Conservation (phyloP, 1,284 basidiomycete genomes). For the Phylloboletellus chloephorus region DNA sequence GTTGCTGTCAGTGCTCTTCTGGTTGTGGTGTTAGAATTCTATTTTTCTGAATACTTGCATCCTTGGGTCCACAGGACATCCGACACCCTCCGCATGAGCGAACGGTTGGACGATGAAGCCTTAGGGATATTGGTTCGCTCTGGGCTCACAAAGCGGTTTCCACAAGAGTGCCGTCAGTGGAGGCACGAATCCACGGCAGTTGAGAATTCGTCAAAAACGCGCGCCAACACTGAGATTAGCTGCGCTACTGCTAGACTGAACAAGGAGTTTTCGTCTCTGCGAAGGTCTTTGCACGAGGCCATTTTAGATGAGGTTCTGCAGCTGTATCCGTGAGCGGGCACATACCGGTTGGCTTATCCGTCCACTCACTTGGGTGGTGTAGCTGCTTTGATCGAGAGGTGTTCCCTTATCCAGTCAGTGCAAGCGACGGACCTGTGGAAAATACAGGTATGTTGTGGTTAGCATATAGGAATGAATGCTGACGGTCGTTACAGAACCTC, state of each 20-base stretch:
- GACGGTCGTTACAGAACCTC: conserved; percentile 10
- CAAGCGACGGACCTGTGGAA: not conserved
- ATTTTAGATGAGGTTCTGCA: conserved; percentile 18
- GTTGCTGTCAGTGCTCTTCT: conserved; percentile 14
- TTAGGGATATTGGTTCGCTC: conserved; percentile 28
- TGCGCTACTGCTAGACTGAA: conserved; percentile 1
- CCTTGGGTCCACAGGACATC: conserved; percentile 16
- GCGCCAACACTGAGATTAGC: not conserved
- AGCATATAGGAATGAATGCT: not conserved
- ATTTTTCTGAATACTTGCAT: not conserved
- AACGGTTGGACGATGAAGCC: conserved; percentile 26
- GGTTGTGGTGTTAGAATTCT: not conserved
- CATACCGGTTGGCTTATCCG: not conserved
- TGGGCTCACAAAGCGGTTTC: conserved; percentile 31
- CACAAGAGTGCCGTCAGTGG: conserved; percentile 21
- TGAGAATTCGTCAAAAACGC: not conserved
- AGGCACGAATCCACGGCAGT: conserved; percentile 9
- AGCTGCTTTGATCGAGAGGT: conserved; percentile 18
- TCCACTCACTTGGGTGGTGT: not conserved
- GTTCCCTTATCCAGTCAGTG: conserved; percentile 7
- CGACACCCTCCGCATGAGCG: conserved; percentile 26
- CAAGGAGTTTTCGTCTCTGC: conserved; percentile 4
- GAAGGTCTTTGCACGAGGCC: conserved; percentile 20
- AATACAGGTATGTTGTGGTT: conserved; percentile 12
- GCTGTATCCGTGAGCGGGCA: conserved; percentile 27